Conservation (phyloP, 768 basidiomycete genomes). For the Rhizopogon vinicolor region DNA sequence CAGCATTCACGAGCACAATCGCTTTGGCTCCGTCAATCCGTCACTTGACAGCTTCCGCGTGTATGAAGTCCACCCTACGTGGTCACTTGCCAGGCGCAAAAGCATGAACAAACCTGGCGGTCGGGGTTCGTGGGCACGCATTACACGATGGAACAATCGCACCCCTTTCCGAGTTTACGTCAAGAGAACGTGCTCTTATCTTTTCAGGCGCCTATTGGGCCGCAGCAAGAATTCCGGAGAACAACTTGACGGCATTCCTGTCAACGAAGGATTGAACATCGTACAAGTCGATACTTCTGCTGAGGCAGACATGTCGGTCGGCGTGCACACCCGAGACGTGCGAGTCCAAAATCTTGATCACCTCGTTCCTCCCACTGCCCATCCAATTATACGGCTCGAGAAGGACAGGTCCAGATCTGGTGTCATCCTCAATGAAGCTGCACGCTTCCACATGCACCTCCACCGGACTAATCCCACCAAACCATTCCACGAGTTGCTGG, state of each 20-base stretch:
- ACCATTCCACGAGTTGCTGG: conserved; percentile 43
- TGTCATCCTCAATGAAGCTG: conserved; percentile 51
- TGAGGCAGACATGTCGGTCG: conserved; percentile 49
- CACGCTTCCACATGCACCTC: conserved; percentile 56
- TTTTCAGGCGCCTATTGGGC: conserved; percentile 43
- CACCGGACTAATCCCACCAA: conserved; percentile 43
- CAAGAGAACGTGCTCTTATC: conserved; percentile 40
- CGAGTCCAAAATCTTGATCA: conserved; percentile 43
- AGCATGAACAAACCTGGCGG: conserved; percentile 27
- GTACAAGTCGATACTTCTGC: conserved; percentile 39
- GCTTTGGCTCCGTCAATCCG: conserved; percentile 53
- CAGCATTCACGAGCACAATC: conserved; percentile 58
- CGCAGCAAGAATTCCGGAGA: conserved; percentile 21
- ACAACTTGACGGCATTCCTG: conserved; percentile 25
- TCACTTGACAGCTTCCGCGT: conserved; percentile 46
- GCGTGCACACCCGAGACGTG: conserved; percentile 33
- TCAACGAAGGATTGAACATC: conserved; percentile 40
- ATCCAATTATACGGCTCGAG: conserved; percentile 33
- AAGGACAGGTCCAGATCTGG: conserved; percentile 26
- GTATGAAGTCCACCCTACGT: conserved; percentile 51
- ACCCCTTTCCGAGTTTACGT: conserved; percentile 52
- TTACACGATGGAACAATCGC: conserved; percentile 51
- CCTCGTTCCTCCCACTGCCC: conserved; percentile 31
- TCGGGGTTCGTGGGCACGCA: conserved; percentile 49
- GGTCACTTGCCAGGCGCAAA: conserved; percentile 47